phyloP scores from a whole-genome alignment of 305 asterid species.

The Solanum hybrid region DNA sequence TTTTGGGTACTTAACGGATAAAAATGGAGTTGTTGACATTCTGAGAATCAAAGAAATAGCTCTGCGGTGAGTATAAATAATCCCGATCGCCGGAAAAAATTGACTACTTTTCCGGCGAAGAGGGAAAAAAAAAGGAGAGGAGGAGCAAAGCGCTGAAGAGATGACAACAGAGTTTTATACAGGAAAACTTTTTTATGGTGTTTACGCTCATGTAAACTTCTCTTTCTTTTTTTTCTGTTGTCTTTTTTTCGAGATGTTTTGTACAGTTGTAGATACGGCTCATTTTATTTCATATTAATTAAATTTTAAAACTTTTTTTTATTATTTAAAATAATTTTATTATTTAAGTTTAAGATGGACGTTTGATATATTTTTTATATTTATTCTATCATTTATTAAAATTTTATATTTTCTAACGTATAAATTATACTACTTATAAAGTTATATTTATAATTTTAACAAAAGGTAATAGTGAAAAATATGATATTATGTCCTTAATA shows the following conservation, averaged over 20 bases:
- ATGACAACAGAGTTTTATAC: conserved; percentile 2
- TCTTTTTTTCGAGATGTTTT: neutral
- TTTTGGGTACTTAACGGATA: conserved; percentile 24
- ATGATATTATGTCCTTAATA: neutral
- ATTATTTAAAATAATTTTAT: too few species aligned
- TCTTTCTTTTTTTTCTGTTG: neutral
- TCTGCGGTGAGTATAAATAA: neutral
- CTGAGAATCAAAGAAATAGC: neutral
- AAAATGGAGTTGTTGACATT: conserved; percentile 44
- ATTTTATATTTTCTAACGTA: too few species aligned
- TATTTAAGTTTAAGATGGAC: too few species aligned
- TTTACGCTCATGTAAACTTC: neutral
- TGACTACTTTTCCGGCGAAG: conserved; percentile 13
- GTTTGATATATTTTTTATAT: too few species aligned
- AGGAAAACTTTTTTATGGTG: neutral
- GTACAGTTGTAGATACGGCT: neutral
- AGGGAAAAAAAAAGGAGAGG: conserved; percentile 1
- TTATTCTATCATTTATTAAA: too few species aligned
- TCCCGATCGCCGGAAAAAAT: conserved; percentile 13
- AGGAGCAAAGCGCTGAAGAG: neutral
- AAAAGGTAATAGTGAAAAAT: too few species aligned
- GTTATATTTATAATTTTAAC: too few species aligned
- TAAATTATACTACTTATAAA: too few species aligned
- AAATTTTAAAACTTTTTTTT: too few species aligned
- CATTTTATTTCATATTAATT: too few species aligned